Evolutionary conservation across 2,329 filamentous ascomycete genomes (phyloP), one percentile per base, ranked within the genome.

Genomic region (Colletotrichum somersetense): DNA sequence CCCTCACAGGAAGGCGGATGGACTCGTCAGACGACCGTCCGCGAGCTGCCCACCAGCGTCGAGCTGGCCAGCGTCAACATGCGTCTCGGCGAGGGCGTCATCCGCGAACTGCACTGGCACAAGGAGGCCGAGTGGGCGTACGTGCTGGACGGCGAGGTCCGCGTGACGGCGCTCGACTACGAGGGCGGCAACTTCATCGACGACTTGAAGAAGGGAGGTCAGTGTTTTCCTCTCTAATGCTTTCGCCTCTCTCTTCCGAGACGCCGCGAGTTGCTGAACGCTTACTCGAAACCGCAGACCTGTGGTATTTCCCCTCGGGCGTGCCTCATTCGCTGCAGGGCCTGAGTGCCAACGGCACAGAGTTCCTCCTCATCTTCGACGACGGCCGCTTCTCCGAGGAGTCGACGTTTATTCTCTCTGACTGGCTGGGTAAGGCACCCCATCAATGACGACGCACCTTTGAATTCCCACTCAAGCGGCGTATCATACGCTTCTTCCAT

Each of bases 221-320:
- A 44, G 48, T 40, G 10, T 6, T 30, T 5, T 30, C 30, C 5
- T 11, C 11, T 16, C 12, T 16, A 3, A 10, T 16, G 14, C 12
- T 42, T 4, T 12, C 3, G 40, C 14, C 14, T 18, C 5, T 14
- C n/a, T 8, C 23, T 18, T 16, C 7, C 1, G 18, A 30, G n/a
- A n/a, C 8, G 10, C 42, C 18, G 30, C 7, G 26, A 11, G 8
- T 46, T n/a, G 7, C 58, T 48, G 6, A 48, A 62, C 3, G 33
- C 26, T 18, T 3, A 1, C 30, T 2, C 4, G 5, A 11, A 62
- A 35, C 18, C 18, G 4, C n/a, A 62, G 93, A 95, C 75, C 80
- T 95, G 8, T 95, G 92, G 92, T 95, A 93, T 77, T 95, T 95
- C 82, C 93, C 93, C 30, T 89, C 90, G 14, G 93, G 93, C 8